These are phyloP conservation scores for Cylindrodendrum hubeiense DNA, from an alignment of 2,329 filamentous ascomycete genomes.

Conservation along the genomic window DNA sequence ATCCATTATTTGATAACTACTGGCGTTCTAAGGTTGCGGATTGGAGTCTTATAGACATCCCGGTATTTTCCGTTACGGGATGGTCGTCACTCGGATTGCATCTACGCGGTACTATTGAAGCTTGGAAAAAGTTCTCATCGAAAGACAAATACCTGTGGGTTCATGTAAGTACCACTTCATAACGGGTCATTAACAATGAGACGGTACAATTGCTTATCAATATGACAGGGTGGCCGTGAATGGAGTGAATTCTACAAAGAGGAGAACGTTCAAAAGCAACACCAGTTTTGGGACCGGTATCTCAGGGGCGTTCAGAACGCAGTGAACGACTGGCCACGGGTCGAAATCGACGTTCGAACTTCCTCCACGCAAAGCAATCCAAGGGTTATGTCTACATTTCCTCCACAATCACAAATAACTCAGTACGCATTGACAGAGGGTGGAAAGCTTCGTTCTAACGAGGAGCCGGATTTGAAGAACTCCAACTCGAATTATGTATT, in stretches of 20 bases:
- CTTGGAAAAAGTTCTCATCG: slow-evolving; percentile 9
- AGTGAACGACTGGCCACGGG: slow-evolving; percentile 3
- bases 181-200: background rate
- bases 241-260: slow-evolving; percentile 11
- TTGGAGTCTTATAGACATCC: slow-evolving; percentile 10
- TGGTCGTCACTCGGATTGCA: slow-evolving; percentile 12
- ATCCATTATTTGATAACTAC: slow-evolving; percentile 1
- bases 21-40: slow-evolving; percentile 14
- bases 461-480: background rate
- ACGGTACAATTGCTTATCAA: no score
- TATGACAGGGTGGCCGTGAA: slow-evolving; percentile 7
- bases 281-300: slow-evolving; percentile 11
- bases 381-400: background rate
- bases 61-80: slow-evolving; percentile 14
- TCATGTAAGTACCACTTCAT: background rate
- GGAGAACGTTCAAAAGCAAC: background rate
- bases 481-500: background rate
- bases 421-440: background rate
- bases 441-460: background rate
- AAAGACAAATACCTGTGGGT: slow-evolving; percentile 8
- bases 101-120: slow-evolving; percentile 14
- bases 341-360: slow-evolving; percentile 2
- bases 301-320: background rate
- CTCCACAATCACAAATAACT: background rate
- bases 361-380: background rate